Percentiles rank a stretch among this genome's conserved stretches.
These are phyloP conservation scores for Eucalyptus sp. DNA, from an alignment of 345 rosid genomes.

Conservation along the genomic window DNA sequence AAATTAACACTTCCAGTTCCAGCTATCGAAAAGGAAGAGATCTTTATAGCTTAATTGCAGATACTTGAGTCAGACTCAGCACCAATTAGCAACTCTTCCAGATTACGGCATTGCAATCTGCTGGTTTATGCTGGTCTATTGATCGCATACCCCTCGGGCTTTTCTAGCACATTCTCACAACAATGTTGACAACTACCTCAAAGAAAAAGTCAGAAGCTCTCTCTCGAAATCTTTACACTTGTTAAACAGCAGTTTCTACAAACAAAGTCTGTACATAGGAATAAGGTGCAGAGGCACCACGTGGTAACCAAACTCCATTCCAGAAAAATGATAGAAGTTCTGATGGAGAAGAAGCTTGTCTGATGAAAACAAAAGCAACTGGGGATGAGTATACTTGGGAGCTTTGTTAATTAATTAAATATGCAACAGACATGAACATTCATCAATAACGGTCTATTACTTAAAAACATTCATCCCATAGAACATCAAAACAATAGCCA, in stretches of 20 bases:
- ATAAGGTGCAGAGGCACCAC: neutral
- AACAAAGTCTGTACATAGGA: neutral
- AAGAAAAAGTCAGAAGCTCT: neutral
- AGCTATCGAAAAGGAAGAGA: neutral
- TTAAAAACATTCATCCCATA: neutral
- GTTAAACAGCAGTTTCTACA: neutral
- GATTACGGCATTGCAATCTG: neutral
- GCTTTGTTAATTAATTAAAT: neutral
- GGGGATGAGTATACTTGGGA: neutral
- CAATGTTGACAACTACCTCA: neutral
- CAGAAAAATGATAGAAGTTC: neutral
- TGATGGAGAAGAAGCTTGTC: neutral
- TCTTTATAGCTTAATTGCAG: neutral
- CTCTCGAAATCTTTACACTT: neutral
- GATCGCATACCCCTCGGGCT: rapidly evolving
- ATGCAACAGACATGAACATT: neutral
- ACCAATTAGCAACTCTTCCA: neutral
- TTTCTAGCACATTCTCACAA: neutral
- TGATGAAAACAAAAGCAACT: neutral
- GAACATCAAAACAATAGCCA: neutral
- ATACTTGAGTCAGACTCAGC: neutral
- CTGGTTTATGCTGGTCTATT: neutral
- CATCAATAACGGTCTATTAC: neutral
- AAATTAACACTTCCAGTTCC: neutral
- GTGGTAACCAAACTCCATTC: neutral